phyloP scores from a whole-genome alignment of 176 grass and related monocot species.

The Pontederia crassipes region DNA sequence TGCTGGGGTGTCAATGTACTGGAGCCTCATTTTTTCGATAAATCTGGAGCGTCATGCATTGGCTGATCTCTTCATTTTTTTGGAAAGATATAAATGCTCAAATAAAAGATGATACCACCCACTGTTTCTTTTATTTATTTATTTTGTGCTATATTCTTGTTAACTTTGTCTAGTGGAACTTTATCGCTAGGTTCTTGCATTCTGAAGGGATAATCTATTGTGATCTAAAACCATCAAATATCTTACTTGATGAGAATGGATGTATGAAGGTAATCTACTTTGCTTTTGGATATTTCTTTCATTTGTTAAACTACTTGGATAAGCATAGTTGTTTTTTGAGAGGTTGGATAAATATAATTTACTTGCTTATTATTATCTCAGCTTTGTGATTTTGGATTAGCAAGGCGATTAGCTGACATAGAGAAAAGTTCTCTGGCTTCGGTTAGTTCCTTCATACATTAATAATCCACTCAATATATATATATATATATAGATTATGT shows the following conservation, averaged over 20 bases:
- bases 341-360: conserved; percentile 1
- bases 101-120: background rate
- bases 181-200: conserved; percentile 76
- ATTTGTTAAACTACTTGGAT: background rate
- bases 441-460: conserved; percentile 33
- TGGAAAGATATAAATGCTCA: no score
- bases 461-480: conserved; percentile 10
- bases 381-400: conserved; percentile 96
- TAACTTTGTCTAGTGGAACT: conserved; percentile 10
- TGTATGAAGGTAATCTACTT: conserved; percentile 72
- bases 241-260: conserved; percentile 93
- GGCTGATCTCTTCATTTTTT: no score
- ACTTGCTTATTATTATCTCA: conserved; percentile 23
- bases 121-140: conserved; percentile 21
- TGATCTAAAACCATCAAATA: conserved; percentile 95
- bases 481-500: conserved; percentile 11
- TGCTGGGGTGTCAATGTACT: no score
- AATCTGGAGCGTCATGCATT: no score
- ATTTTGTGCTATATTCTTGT: conserved; percentile 14
- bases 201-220: conserved; percentile 96
- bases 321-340: background rate
- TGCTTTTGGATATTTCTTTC: background rate
- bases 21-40: no score
- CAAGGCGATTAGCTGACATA: conserved; percentile 74
- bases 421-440: conserved; percentile 46